phyloP scores from a whole-genome alignment of 352 stramenopile genomes.

The Globisporangium rhizosaccharum region DNA sequence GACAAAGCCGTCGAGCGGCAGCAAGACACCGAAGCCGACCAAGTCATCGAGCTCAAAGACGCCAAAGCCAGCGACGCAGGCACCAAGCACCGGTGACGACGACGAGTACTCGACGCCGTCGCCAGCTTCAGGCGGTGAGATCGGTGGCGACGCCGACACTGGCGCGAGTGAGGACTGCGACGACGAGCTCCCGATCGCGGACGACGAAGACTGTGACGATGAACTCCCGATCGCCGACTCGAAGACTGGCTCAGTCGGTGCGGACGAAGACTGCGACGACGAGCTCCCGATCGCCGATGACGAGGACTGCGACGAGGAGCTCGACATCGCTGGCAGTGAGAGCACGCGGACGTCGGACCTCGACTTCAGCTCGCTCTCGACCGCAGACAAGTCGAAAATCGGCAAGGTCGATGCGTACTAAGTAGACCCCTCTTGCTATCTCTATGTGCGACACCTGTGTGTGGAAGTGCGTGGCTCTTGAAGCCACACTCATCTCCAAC shows the following conservation, averaged over 20 bases:
- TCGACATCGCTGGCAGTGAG: slow-evolving; percentile 19
- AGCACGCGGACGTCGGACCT: slow-evolving; percentile 25
- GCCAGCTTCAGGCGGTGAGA: slow-evolving; percentile 5
- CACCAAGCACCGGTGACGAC: slow-evolving; percentile 6
- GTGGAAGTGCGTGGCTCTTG: too few relatives aligned
- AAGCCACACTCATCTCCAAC: too few relatives aligned
- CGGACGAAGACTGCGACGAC: slow-evolving; percentile 6
- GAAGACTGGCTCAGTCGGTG: not conserved
- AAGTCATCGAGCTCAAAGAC: not conserved
- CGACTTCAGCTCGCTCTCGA: slow-evolving; percentile 23
- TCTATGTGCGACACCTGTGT: slow-evolving; percentile 15
- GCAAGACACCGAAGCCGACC: slow-evolving; percentile 4
- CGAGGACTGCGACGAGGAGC: slow-evolving; percentile 14
- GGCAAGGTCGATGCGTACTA: slow-evolving; percentile 25
- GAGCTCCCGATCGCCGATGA: slow-evolving; percentile 7
- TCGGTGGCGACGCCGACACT: slow-evolving; percentile 10
- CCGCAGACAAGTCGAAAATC: slow-evolving; percentile 10
- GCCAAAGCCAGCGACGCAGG: not conserved
- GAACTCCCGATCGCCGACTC: not conserved
- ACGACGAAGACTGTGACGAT: slow-evolving; percentile 7
- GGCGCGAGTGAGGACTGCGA: slow-evolving; percentile 10
- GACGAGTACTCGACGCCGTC: slow-evolving; percentile 9
- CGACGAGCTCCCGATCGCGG: slow-evolving; percentile 18
- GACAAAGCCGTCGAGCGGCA: not conserved
- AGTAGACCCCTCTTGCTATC: slow-evolving; percentile 7